phyloP scores from a whole-genome alignment of 106 monocot species.

The Chionographis japonica region DNA sequence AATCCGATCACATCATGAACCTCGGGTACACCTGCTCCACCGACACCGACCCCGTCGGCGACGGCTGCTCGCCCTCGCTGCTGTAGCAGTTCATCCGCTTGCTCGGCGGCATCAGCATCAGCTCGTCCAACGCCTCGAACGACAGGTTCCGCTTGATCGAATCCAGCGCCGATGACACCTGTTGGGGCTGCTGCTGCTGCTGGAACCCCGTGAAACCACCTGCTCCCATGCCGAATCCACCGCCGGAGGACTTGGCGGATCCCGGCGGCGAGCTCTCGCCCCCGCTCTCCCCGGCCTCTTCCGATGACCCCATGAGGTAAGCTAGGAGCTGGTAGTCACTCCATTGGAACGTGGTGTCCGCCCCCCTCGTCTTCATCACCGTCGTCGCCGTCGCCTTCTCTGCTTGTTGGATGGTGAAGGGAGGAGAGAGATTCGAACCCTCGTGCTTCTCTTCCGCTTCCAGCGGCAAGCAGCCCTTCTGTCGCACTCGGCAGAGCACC shows the following conservation, averaged over 20 bases:
- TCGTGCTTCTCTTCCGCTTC: background rate
- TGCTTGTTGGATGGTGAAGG: background rate
- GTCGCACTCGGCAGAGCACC: constrained; percentile 41
- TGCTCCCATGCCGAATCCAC: background rate
- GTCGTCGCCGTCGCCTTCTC: background rate
- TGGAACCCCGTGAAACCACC: no score
- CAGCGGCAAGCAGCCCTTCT: constrained; percentile 2
- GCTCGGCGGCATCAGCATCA: constrained; percentile 11
- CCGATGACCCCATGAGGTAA: background rate
- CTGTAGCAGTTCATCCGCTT: constrained; percentile 2
- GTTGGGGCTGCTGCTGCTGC: background rate
- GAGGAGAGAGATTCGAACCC: background rate
- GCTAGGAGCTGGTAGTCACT: constrained; percentile 7
- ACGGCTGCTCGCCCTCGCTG: background rate
- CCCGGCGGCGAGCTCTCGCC: background rate
- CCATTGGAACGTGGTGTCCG: background rate
- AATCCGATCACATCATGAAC: no score
- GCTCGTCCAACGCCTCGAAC: constrained; percentile 23
- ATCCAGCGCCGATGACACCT: constrained; percentile 8
- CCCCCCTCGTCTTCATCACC: background rate
- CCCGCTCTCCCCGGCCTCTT: background rate
- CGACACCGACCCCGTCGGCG: background rate
- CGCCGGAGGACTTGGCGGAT: background rate
- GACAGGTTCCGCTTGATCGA: constrained; percentile 24
- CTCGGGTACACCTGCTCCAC: constrained; percentile 4